phyloP scores from a whole-genome alignment of 208 protist genomes.

The Trypanosomatidae sp. region DNA sequence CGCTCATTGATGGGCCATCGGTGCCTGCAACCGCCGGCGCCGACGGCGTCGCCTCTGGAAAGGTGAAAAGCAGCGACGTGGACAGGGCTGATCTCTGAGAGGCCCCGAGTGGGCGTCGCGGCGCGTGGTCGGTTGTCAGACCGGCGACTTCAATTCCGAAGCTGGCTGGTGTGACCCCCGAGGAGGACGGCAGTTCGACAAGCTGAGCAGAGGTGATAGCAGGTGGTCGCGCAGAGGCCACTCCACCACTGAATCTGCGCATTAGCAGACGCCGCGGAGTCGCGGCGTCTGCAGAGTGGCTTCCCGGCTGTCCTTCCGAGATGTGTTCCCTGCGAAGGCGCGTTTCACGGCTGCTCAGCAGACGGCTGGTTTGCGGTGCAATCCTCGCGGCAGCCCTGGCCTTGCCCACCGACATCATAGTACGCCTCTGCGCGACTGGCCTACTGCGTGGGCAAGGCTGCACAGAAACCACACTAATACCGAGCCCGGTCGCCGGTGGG shows the following conservation, averaged over 20 bases:
- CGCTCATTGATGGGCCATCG: neutral
- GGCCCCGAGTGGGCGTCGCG: neutral
- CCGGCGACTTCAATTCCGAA: neutral
- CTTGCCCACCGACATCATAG: neutral
- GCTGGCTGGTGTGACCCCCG: neutral
- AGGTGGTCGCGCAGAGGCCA: neutral
- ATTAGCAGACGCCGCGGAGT: neutral
- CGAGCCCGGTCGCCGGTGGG: neutral
- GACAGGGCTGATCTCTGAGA: neutral
- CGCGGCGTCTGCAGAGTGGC: neutral
- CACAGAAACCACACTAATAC: neutral
- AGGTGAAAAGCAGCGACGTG: neutral
- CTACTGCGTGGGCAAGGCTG: conserved; percentile 13
- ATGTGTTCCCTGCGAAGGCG: neutral
- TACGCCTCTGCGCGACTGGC: conserved; percentile 4
- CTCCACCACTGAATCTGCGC: neutral
- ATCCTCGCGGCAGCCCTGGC: neutral
- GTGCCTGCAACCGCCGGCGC: no score
- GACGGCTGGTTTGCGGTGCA: neutral
- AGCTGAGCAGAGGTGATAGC: neutral
- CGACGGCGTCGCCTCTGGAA: neutral
- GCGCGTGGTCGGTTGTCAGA: neutral
- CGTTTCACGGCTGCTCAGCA: neutral
- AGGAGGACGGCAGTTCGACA: neutral
- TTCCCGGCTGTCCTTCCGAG: neutral